Conservation (phyloP, 768 basidiomycete genomes). For the Sarcodon aspratus region DNA sequence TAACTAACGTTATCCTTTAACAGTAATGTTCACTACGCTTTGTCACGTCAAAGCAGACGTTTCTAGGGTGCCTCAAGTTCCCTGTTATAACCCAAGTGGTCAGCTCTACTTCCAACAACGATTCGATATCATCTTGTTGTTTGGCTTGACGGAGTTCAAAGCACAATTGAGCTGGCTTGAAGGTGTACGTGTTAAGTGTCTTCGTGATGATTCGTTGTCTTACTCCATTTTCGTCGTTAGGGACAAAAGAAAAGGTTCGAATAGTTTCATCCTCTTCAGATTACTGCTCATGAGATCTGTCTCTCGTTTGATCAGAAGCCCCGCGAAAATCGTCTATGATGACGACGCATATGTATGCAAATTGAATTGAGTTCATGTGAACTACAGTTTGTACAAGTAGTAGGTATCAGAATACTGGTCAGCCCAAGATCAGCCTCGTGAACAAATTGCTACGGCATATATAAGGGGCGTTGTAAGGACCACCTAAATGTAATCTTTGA, state of each 20-base stretch:
- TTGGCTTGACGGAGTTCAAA: constrained; percentile 34
- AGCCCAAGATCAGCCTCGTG: not conserved
- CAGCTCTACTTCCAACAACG: constrained; percentile 17
- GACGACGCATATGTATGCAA: not conserved
- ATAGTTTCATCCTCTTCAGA: too few species aligned
- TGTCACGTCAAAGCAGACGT: constrained; percentile 23
- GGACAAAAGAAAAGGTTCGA: not conserved
- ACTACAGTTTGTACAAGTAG: not conserved
- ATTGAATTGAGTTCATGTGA: not conserved
- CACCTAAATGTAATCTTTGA: too few species aligned
- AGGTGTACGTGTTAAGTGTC: constrained; percentile 4
- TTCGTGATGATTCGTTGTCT: not conserved
- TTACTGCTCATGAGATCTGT: too few species aligned
- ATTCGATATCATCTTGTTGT: constrained; percentile 29
- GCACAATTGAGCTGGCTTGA: constrained; percentile 35
- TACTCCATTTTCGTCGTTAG: not conserved
- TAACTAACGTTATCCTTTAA: too few species aligned
- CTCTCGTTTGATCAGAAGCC: not conserved
- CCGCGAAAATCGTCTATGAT: not conserved
- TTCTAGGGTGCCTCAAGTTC: constrained; percentile 10
- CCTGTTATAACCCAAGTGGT: not conserved
- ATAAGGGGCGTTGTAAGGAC: too few species aligned
- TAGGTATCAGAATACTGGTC: not conserved
- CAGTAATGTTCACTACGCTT: constrained; percentile 24
- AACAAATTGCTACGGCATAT: too few species aligned